Base-by-base conservation (phyloP, 1,284 basidiomycete genomes). In the Macrocystidia cucumis region DNA sequence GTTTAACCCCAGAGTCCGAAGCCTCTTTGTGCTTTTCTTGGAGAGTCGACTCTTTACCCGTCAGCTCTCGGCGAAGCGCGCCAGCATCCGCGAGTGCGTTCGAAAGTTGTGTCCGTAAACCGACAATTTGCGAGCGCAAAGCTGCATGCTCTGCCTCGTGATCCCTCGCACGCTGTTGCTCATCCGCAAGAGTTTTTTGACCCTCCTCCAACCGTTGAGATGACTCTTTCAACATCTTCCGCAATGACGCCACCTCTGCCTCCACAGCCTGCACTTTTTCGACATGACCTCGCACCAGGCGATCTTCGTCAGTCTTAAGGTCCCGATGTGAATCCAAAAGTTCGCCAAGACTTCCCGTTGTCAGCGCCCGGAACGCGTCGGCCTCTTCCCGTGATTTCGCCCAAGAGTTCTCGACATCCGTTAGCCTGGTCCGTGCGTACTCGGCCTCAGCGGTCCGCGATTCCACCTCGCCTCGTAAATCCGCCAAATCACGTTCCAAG, bases 301-400 rank as follows among this genome's bases (percentile, higher is more conserved):
- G 76, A 44, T 87, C 83, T 51, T 91, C 86, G 51, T 91, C 87
- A 9, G 78, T 73, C 51, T 72, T 75, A 35, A 89, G 66, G 47
- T 88, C 84, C 25, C 80, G 78, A 61, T 91, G 87, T 2, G 81
- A 77, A 51, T 90, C 86, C 32, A 96, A 65, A 9, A 97, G 64
- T 50, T 92, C 79, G 21, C 90, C 89, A 2, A 97, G 69, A 43
- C 81, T 74, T 27, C 83, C 81, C 0, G 87, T 90, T 2, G 90
- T 92, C 29, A 92, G 65, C 6, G 80, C 79, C 32, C 90, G 72
- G 55, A 91, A 78, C 2, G 80, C 78, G 53, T 91, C 88, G 3
- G 89, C 87, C 62, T 96, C 91, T 57, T 93, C 88, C 7, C 90
- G 76, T 25, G 88, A 88, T 55, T 86, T 86, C 19, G 86, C 74